Percentiles rank a stretch among this genome's conserved stretches.
Evolutionary conservation across 2,329 filamentous ascomycete genomes (phyloP).

Genomic region (Meredithiella fracta): DNA sequence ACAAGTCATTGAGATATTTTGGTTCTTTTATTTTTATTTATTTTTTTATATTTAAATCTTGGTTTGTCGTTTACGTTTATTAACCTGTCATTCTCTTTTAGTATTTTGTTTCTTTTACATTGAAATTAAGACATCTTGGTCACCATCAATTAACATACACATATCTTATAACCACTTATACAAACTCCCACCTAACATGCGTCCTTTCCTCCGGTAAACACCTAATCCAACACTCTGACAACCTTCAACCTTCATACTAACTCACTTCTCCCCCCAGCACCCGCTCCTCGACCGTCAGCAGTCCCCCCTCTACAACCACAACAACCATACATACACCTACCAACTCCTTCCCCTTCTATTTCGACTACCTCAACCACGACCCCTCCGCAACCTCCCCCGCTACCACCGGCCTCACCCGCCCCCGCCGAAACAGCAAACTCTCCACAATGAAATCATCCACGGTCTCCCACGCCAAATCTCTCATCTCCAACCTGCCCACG

Average conservation of each 20-base stretch:
- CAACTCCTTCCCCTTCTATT: slow-evolving; percentile 5
- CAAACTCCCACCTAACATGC: not conserved
- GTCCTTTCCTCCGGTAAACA: not conserved
- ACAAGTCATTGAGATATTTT: not conserved
- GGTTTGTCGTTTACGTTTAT: too few species aligned
- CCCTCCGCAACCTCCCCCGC: slow-evolving; percentile 35
- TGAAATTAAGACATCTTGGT: not conserved
- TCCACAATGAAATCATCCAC: slow-evolving; percentile 42
- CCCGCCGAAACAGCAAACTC: slow-evolving; percentile 58
- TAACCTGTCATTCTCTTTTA: not conserved
- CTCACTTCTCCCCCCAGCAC: not conserved
- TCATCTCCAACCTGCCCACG: slow-evolving; percentile 13
- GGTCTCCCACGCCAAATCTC: slow-evolving; percentile 10
- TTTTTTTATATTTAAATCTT: too few species aligned
- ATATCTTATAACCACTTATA: not conserved
- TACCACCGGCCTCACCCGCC: slow-evolving; percentile 43
- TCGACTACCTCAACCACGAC: slow-evolving; percentile 20
- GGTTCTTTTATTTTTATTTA: too few species aligned
- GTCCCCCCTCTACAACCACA: not conserved
- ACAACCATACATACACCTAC: not conserved
- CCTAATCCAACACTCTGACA: not conserved
- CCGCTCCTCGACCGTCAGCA: not conserved
- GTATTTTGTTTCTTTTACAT: not conserved
- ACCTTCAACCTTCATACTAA: not conserved
- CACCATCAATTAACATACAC: not conserved